phyloP scores from a whole-genome alignment of 768 basidiomycete genomes.

The Podaxis sp. region DNA sequence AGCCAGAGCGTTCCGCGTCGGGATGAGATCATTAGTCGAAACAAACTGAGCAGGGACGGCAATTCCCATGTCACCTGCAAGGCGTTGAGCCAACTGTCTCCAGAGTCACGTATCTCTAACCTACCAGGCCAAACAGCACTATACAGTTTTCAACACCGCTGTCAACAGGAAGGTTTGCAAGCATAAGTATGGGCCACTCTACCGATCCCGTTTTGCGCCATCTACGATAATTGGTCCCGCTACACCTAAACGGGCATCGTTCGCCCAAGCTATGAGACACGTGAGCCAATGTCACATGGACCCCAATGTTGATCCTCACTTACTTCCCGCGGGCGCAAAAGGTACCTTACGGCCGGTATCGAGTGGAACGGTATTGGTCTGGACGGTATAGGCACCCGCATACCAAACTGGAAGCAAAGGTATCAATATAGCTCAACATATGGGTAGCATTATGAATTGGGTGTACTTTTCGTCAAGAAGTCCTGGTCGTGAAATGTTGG shows the following conservation, averaged over 20 bases:
- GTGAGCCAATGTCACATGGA: neutral
- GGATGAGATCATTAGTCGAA: slow-evolving; percentile 56
- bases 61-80: slow-evolving; percentile 57
- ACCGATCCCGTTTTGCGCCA: slow-evolving; percentile 58
- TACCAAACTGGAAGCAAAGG: slow-evolving; percentile 44
- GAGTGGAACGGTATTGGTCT: slow-evolving; percentile 52
- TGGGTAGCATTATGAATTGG: too few relatives aligned
- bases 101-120: neutral
- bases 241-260: slow-evolving; percentile 52
- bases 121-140: slow-evolving; percentile 60
- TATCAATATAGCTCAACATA: neutral
- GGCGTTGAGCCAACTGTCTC: neutral
- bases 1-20: slow-evolving; percentile 53
- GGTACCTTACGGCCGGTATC: slow-evolving; percentile 51
- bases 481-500: slow-evolving; percentile 41
- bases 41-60: slow-evolving; percentile 62
- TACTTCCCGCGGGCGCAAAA: slow-evolving; percentile 42
- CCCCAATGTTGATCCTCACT: slow-evolving; percentile 6
- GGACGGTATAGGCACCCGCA: slow-evolving; percentile 60
- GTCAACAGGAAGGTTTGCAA: neutral
- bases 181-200: slow-evolving; percentile 3
- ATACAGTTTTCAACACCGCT: neutral
- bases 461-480: slow-evolving; percentile 47
- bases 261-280: slow-evolving; percentile 42
- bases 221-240: slow-evolving; percentile 63